Percentiles rank a stretch among this genome's conserved stretches.
Conservation (phyloP, 106 monocot genomes). For the Apostasia shenzhenica region DNA sequence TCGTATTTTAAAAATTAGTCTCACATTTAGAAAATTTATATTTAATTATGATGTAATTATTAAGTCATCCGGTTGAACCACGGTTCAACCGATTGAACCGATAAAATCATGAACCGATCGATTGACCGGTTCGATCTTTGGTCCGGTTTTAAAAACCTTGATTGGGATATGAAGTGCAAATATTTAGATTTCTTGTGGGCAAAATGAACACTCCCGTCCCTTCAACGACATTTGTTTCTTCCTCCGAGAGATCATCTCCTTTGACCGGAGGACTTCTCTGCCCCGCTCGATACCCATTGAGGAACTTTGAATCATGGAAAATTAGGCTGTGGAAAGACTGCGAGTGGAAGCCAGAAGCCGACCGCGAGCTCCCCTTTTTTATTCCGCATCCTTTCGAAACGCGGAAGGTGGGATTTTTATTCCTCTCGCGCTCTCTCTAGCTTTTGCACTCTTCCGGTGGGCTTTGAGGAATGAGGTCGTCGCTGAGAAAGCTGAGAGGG, state of each 20-base stretch:
- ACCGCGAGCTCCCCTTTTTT: neutral
- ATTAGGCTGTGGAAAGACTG: neutral
- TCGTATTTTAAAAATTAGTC: too few relatives aligned
- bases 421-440: neutral
- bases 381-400: neutral
- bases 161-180: too few relatives aligned
- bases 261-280: neutral
- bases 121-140: too few relatives aligned
- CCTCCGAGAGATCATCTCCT: constrained; percentile 4
- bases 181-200: neutral
- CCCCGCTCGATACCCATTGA: neutral
- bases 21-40: too few relatives aligned
- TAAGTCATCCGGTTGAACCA: too few relatives aligned
- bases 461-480: constrained; percentile 5
- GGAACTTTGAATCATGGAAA: neutral
- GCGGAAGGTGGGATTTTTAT: neutral
- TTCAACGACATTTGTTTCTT: neutral
- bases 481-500: constrained; percentile 5
- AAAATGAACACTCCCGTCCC: neutral
- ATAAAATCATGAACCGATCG: too few relatives aligned
- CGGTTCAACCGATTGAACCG: too few relatives aligned
- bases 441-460: neutral
- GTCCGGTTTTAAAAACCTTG: too few relatives aligned
- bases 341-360: neutral
- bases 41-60: too few relatives aligned